Base-by-base conservation (phyloP, 164 flowering plant genomes). In the Euptelea pleiosperma region DNA sequence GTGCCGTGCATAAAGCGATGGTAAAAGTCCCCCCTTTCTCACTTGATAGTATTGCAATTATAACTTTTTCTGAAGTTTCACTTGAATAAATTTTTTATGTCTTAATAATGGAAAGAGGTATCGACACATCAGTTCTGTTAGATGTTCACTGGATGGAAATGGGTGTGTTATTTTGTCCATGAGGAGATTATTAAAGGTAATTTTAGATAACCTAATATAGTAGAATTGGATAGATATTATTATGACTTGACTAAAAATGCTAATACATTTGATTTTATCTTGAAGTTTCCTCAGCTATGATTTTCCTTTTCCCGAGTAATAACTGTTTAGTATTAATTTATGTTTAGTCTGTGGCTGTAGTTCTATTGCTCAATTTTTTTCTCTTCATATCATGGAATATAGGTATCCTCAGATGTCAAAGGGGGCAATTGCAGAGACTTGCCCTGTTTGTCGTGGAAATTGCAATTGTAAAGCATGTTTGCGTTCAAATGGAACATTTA, bases 401-500 rank as follows among this genome's bases (percentile, higher is more conserved):
- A 67, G 70, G 70, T 67, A 67, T 40, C 65, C 65, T 24, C 55
- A 42, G 6, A 22, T 55, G 55, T 30, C 65, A 22, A 33, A 24
- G 42, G 61, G 49, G 9, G 57, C n/a, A 33, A 24, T 55, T 36
- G 37, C 51, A 12, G 15, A 56, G 44, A 33, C 61, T 47, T 67
- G 70, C 61, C 65, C 70, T 2, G 24, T 67, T 40, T 67, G 70
- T 42, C 61, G 61, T 14, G 61, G 65, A 47, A 55, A 55, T 34
- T 67, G 70, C 65, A 83, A 83, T 51, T 83, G 88, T 60, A 83
- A 77, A 58, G 49, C 73, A 18, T 79, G 85, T 65, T 68, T 83
- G 62, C 77, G 85, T 12, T 30, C 40, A 34, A 68, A 64, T 21
- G 30, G 21, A 41, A 21, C 24, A 9, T 28, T 34, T 34, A 26